Evolutionary conservation across 2,329 filamentous ascomycete species (phyloP), one percentile per base, ranked within the genome.

Genomic region (Ophiostoma himal-ulmi): DNA sequence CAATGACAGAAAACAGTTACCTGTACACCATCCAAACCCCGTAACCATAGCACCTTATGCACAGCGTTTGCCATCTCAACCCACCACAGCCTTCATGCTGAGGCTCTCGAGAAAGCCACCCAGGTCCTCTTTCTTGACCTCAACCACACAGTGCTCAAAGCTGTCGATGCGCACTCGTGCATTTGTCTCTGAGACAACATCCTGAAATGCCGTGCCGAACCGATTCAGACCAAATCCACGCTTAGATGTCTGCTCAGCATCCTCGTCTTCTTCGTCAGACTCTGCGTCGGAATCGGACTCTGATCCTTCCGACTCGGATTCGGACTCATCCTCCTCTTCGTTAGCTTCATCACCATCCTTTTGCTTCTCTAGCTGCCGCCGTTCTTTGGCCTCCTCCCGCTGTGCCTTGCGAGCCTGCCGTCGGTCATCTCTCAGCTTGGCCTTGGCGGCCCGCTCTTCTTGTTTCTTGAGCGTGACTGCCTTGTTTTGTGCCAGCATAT

Each of bases 121-220:
- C 37, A 99, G 81, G 80, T 98, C 95, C 78, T 98, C 95, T 82
- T 97, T 97, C 80, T 90, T 90, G n/a, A 99, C 94, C 79, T 99
- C 95, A 66, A 98, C 94, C 8, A 98, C 95, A 76, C 93, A 96
- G 78, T 97, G 92, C 80, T 99, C 95, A 77, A 99, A 99, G 79
- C 92, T 96, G 80, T 99, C 95, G 77, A 97, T 96, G 72, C 93
- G 84, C 26, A 98, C 93, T 20, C 94, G 83, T 0, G 94, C 92
- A 71, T 90, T 95, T 20, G 94, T 98, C 82, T 97, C 93, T 68
- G 90, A 87, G 1, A 97, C 91, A 0, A 98, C 95, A 77, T 97
- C 93, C 78, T 97, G 93, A 79, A 99, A 99, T 3, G 95, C 94
- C 76, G 90, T 93, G 8, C 95, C 95, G 77, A 99, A 99, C 68